phyloP scores from a whole-genome alignment of 345 rosid species.

The Eucalyptus marginata region DNA sequence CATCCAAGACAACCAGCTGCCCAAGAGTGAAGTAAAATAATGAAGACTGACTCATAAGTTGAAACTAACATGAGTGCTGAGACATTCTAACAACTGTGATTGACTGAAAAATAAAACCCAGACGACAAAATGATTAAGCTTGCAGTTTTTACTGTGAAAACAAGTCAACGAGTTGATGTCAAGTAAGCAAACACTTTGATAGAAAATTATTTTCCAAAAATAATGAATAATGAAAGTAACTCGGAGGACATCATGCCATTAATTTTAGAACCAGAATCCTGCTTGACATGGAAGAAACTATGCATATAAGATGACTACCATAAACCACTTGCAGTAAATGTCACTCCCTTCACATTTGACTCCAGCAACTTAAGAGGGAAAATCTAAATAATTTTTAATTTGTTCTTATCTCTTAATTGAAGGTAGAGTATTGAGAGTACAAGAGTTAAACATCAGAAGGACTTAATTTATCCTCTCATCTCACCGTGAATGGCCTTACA shows the following conservation, averaged over 20 bases:
- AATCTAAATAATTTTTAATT: not conserved
- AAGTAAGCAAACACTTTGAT: not conserved
- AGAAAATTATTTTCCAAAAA: not conserved
- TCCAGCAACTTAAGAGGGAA: not conserved
- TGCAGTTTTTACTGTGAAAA: not conserved
- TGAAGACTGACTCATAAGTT: not conserved
- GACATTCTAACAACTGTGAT: not conserved
- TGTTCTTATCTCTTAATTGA: not conserved
- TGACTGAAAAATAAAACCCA: not conserved
- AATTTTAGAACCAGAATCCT: not conserved
- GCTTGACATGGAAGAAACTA: not conserved
- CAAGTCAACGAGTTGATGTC: not conserved
- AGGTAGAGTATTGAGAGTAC: not conserved
- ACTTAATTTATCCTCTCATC: not conserved
- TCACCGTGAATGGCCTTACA: not conserved
- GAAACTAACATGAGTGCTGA: not conserved
- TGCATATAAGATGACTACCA: not conserved
- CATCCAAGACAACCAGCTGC: slow-evolving; percentile 81
- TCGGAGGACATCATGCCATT: not conserved
- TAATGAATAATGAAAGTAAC: not conserved
- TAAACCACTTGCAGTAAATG: not conserved
- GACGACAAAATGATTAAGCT: not conserved
- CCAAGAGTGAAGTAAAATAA: not conserved
- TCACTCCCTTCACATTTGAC: not conserved
- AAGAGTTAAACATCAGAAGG: not conserved